A percentile compares a stretch with the other conserved stretches of the same genome.
phyloP scores from a whole-genome alignment of 352 stramenopile species.

The Elongisporangium senticosum region DNA sequence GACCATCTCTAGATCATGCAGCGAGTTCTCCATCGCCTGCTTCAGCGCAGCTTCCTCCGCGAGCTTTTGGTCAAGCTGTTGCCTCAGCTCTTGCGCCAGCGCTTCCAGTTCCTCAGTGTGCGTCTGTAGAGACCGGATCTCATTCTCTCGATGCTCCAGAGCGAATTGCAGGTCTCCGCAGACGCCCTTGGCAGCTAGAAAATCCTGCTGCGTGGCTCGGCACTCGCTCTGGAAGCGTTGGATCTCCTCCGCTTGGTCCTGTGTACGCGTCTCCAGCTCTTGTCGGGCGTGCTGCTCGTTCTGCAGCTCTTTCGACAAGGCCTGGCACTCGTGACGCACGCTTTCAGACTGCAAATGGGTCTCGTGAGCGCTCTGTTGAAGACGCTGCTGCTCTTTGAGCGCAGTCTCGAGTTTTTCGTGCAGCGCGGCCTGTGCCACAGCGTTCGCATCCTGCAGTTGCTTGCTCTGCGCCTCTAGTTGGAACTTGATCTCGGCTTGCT shows the following conservation, averaged over 20 bases:
- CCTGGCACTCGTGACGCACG: slow-evolving; percentile 22
- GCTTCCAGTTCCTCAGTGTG: slow-evolving; percentile 21
- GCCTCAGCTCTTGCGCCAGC: slow-evolving; percentile 20
- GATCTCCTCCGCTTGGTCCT: slow-evolving; percentile 28
- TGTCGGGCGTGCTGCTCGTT: slow-evolving; percentile 30
- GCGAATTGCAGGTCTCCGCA: slow-evolving; percentile 40
- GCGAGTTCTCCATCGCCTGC: slow-evolving; percentile 55
- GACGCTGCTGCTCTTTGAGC: slow-evolving; percentile 38
- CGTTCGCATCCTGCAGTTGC: slow-evolving; percentile 38
- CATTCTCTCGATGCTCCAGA: slow-evolving; percentile 29
- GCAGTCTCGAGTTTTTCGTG: slow-evolving; percentile 27
- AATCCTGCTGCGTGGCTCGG: slow-evolving; percentile 39
- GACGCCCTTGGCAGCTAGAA: slow-evolving; percentile 41
- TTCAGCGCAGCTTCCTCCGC: slow-evolving; percentile 45
- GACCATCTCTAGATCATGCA: slow-evolving; percentile 56
- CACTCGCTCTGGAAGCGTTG: slow-evolving; percentile 24
- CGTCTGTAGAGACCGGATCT: slow-evolving; percentile 15
- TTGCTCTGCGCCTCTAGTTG: slow-evolving; percentile 48
- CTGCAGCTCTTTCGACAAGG: slow-evolving; percentile 15
- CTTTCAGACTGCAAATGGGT: slow-evolving; percentile 23
- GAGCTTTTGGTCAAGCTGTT: slow-evolving; percentile 38
- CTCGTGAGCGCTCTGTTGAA: slow-evolving; percentile 28
- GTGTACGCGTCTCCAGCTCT: slow-evolving; percentile 24
- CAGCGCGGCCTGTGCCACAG: slow-evolving; percentile 20
- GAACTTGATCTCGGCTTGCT: slow-evolving; percentile 68